A percentile compares a stretch with the other conserved stretches of the same genome.
phyloP scores from a whole-genome alignment of 2,329 filamentous ascomycete species.

The Rhynchosporium agropyri region DNA sequence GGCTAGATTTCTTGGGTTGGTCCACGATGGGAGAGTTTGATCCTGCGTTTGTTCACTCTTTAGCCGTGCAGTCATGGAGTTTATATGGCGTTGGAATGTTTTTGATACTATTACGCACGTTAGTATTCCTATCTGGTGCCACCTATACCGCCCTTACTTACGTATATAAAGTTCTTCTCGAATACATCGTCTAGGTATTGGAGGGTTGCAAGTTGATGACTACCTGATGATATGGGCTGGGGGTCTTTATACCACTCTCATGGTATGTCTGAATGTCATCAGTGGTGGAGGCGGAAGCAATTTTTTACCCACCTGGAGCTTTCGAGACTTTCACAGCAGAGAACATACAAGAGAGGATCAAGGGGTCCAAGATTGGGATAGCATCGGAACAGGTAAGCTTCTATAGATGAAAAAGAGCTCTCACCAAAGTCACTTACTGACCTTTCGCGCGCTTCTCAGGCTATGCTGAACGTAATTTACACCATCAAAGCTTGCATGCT shows the following conservation, averaged over 20 bases:
- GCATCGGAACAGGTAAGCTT: constrained; percentile 56
- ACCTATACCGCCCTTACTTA: not conserved
- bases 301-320: constrained; percentile 46
- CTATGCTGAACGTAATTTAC: constrained; percentile 57
- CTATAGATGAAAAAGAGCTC: not conserved
- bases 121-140: not conserved
- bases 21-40: constrained; percentile 29
- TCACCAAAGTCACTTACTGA: constrained; percentile 43
- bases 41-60: constrained; percentile 24
- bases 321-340: constrained; percentile 43
- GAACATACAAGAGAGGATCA: constrained; percentile 48
- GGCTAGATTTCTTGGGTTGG: no score
- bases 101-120: constrained; percentile 32
- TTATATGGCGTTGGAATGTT: constrained; percentile 33
- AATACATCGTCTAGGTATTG: constrained; percentile 31
- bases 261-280: constrained; percentile 48
- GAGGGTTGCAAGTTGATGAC: constrained; percentile 31
- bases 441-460: constrained; percentile 15
- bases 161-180: constrained; percentile 30
- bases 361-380: constrained; percentile 63
- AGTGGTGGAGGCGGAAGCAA: constrained; percentile 48
- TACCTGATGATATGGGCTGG: constrained; percentile 33
- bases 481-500: constrained; percentile 58
- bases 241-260: constrained; percentile 46
- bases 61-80: constrained; percentile 32